Evolutionary conservation across 306 rosid species (phyloP), one percentile per base, ranked within the genome.

Genomic region (Pyrus betulifolia): DNA sequence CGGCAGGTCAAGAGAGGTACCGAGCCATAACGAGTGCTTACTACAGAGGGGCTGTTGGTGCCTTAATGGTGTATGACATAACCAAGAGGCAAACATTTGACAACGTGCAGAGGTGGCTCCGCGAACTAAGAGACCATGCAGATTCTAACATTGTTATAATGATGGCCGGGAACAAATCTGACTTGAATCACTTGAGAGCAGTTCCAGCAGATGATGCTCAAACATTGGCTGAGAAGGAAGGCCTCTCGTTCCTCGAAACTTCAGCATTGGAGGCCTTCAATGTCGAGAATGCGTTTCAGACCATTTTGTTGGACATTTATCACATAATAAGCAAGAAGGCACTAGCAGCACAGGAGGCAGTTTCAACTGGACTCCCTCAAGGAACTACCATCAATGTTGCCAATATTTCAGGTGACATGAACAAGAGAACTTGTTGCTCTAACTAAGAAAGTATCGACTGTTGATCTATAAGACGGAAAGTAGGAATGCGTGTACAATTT

Each of bases 1-100:
- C 97, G 3, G 95, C 97, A 1, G 97, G 97, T 4, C 97, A 91
- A 81, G 97, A 91, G 76, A 89, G 97, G 82, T 91, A 91, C 83
- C 72, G 94, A 79, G 94, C 97, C 0, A 91, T 91, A 70, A 91
- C 97, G 0, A 91, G 94, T 75, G 97, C 97, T 22, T 91, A 91
- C 78, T 91, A 89, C 46, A 89, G 97, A 88, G 97, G 97, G 46
- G 97, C 94, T 42, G 94, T 91, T 31, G 97, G 97, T 13, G 92
- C 94, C 51, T 80, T 91, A 8, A 70, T 91, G 75, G 92, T 91
- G 2, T 91, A 87, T 67, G 97, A 91, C 89, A 88, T 91, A 61
- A 91, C 97, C 72, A 91, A 91, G 76, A 80, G 94, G 74, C 93
- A 85, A 84, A 90, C 96, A 70, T 90, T 90, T 59, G 96, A 90